Evolutionary conservation across 495 filamentous ascomycete species (phyloP).

Genomic region (Aspergillus kassunensis): DNA sequence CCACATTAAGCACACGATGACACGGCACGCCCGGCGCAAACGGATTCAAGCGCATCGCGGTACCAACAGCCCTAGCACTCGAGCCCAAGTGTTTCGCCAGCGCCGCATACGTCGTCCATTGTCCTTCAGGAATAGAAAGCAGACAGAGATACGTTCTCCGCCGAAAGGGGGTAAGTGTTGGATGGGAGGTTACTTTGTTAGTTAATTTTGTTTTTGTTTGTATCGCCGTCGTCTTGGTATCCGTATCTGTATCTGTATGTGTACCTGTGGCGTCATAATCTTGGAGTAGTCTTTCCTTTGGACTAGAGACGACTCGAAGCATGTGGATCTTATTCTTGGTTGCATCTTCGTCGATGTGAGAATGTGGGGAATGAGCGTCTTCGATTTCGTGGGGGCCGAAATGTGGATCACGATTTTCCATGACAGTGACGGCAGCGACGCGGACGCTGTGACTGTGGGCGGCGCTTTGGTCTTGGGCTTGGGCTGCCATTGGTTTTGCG

Average conservation of each 20-base stretch:
- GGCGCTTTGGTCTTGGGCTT: too few species aligned
- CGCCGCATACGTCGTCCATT: conserved; percentile 69
- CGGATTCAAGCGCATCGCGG: conserved; percentile 67
- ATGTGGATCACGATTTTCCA: background rate
- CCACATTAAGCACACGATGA: conserved; percentile 37
- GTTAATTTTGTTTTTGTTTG: background rate
- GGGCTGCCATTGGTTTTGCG: background rate
- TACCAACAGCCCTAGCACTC: conserved; percentile 76
- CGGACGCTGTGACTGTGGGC: background rate
- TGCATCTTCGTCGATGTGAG: background rate
- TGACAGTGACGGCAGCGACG: background rate
- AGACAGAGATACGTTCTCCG: conserved; percentile 63
- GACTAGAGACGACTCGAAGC: background rate
- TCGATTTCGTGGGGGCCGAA: conserved; percentile 3
- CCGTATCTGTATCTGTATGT: background rate
- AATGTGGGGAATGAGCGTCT: background rate
- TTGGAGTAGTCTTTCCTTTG: background rate
- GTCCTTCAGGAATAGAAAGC: conserved; percentile 64
- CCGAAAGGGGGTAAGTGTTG: conserved; percentile 50
- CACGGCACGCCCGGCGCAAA: conserved; percentile 61
- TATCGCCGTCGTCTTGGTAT: conserved; percentile 23
- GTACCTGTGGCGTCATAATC: conserved; percentile 4
- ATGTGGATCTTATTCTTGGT: background rate
- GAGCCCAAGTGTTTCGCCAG: conserved; percentile 62
- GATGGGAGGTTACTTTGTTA: conserved; percentile 36